A percentile compares a stretch with the other conserved stretches of the same genome.
Conservation (phyloP, 352 stramenopile genomes). For the Phytophthora fragariaefolia region DNA sequence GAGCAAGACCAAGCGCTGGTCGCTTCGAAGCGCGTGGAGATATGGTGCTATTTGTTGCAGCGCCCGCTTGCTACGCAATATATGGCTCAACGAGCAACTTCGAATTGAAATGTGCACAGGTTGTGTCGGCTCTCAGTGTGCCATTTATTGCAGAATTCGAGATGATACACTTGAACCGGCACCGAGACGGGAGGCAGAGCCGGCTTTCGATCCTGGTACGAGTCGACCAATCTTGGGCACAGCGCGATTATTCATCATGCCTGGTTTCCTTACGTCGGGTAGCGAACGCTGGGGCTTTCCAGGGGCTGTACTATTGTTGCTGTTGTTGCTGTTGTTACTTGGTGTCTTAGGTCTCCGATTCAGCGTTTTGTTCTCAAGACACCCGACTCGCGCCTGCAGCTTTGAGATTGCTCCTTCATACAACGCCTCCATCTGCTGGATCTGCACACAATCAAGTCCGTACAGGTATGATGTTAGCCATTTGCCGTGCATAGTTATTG, state of each 20-base stretch:
- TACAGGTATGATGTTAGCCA: constrained; percentile 1
- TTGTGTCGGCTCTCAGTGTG: constrained; percentile 3
- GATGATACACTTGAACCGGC: constrained; percentile 22
- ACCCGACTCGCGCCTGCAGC: constrained; percentile 68
- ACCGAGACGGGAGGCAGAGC: constrained; percentile 23
- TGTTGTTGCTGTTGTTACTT: constrained; percentile 35
- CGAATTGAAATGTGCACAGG: constrained; percentile 1
- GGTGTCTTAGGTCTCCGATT: constrained; percentile 37
- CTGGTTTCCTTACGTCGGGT: constrained; percentile 32
- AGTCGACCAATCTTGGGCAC: constrained; percentile 68
- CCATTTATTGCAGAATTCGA: constrained; percentile 24
- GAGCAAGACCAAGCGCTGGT: constrained; percentile 11
- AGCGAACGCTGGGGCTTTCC: constrained; percentile 24
- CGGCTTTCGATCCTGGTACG: constrained; percentile 51
- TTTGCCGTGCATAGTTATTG: background rate
- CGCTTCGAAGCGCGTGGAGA: constrained; percentile 1
- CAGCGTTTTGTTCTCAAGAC: constrained; percentile 53
- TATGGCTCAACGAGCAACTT: constrained; percentile 23
- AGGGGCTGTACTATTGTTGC: constrained; percentile 27
- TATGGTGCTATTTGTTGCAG: constrained; percentile 6
- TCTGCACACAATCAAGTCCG: constrained; percentile 31
- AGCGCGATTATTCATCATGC: constrained; percentile 31
- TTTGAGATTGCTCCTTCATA: constrained; percentile 79
- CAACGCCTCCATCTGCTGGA: constrained; percentile 75
- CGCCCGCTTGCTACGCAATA: constrained; percentile 26